Percentiles rank a stretch among this genome's conserved stretches.
Evolutionary conservation across 345 rosid genomes (phyloP).

Genomic region (Syzygium grande): DNA sequence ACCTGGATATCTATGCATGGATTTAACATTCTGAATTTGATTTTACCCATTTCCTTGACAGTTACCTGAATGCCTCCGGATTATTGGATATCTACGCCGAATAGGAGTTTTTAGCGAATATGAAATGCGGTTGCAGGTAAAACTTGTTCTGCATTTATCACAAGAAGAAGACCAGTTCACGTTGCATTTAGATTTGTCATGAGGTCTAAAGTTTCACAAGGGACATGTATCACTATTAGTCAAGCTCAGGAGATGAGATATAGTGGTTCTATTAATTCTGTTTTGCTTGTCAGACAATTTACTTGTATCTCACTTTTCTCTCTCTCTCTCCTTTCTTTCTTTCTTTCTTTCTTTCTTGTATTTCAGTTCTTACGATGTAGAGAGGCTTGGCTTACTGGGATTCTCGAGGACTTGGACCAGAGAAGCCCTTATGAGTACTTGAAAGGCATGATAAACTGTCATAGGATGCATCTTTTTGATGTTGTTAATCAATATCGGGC

Average conservation of each 20-base stretch:
- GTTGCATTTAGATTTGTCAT: background rate
- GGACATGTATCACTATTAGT: background rate
- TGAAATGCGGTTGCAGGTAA: constrained; percentile 92
- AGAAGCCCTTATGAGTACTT: constrained; percentile 81
- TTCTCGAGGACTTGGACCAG: constrained; percentile 93
- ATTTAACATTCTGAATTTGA: background rate
- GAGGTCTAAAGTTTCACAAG: background rate
- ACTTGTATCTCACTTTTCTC: background rate
- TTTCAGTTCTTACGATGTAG: constrained; percentile 93
- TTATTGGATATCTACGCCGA: constrained; percentile 91
- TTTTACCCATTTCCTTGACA: constrained; percentile 21
- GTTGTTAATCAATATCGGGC: constrained; percentile 97
- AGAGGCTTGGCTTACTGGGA: constrained; percentile 97
- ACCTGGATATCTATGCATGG: background rate
- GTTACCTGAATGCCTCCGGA: constrained; percentile 94
- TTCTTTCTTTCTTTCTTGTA: constrained; percentile 3
- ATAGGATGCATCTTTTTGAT: constrained; percentile 85
- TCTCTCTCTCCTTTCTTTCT: background rate
- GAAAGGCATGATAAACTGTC: constrained; percentile 58
- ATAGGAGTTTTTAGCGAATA: constrained; percentile 90
- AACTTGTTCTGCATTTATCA: background rate
- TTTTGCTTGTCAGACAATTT: background rate
- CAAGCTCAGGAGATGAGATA: background rate
- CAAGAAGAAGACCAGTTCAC: background rate
- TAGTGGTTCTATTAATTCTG: background rate